phyloP scores from a whole-genome alignment of 257 asterid genomes.

The Knoxia roxburghii region DNA sequence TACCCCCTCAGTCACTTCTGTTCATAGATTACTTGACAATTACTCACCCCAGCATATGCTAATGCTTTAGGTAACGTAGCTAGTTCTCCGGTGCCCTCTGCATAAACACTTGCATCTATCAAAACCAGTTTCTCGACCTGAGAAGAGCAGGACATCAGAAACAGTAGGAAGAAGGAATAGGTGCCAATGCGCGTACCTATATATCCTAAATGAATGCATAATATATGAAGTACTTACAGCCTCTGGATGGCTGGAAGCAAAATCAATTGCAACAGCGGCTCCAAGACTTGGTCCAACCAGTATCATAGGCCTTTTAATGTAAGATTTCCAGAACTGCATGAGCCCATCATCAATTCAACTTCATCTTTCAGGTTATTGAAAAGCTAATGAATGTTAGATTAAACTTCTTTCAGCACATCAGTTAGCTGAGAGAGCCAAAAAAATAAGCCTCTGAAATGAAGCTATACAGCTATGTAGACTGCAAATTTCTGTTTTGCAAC shows the following conservation, averaged over 20 bases:
- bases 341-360: constrained; percentile 7
- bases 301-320: constrained; percentile 69
- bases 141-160: constrained; percentile 16
- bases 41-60: constrained; percentile 86
- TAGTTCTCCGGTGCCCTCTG: constrained; percentile 90
- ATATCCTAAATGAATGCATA: not conserved
- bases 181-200: not conserved
- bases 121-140: constrained; percentile 85
- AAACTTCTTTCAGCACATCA: not conserved
- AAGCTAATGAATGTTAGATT: not conserved
- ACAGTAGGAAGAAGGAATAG: not conserved
- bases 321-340: constrained; percentile 65
- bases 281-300: constrained; percentile 99
- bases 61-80: constrained; percentile 63
- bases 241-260: constrained; percentile 63
- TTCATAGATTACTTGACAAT: not conserved
- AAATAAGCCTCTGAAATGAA: not conserved
- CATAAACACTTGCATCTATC: constrained; percentile 91
- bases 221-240: constrained; percentile 45
- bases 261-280: constrained; percentile 86
- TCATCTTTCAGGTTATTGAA: constrained; percentile 7
- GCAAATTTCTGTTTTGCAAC: not conserved
- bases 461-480: not conserved
- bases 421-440: not conserved
- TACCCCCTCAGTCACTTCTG: not conserved